phyloP scores from a whole-genome alignment of 2,329 filamentous ascomycete species.

The Beauveria sp. region DNA sequence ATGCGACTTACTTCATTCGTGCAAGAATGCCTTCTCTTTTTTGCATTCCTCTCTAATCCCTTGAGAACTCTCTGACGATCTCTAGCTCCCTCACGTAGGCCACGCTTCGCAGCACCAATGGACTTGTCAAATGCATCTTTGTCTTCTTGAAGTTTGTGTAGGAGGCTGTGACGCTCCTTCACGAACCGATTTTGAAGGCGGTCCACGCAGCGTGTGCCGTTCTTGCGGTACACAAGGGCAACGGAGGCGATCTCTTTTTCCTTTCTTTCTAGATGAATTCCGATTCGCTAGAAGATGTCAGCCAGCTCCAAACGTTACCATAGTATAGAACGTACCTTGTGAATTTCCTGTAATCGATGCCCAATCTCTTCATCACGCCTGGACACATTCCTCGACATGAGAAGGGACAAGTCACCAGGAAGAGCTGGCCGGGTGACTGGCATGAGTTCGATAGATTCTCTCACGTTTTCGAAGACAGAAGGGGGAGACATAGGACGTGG shows the following conservation, averaged over 20 bases:
- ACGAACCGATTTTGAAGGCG: neutral
- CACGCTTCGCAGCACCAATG: neutral
- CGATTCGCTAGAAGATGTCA: neutral
- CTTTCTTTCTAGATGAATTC: neutral
- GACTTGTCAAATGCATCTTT: neutral
- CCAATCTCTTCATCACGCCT: neutral
- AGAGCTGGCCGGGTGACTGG: neutral
- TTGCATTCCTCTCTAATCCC: neutral
- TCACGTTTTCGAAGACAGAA: neutral
- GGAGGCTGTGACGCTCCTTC: neutral
- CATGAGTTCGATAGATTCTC: neutral
- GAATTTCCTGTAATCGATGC: neutral
- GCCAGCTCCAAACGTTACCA: neutral
- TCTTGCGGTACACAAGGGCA: neutral
- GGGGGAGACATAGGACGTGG: neutral
- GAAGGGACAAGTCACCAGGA: neutral
- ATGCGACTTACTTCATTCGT: neutral
- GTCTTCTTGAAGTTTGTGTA: neutral
- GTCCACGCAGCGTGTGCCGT: neutral
- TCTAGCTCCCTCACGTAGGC: neutral
- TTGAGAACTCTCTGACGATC: conserved; percentile 3
- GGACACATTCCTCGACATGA: neutral
- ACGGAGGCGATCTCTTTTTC: neutral
- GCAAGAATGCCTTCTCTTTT: neutral
- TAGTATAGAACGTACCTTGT: neutral